Evolutionary conservation across 345 rosid species (phyloP).

Genomic region (Gossypium longicalyx): DNA sequence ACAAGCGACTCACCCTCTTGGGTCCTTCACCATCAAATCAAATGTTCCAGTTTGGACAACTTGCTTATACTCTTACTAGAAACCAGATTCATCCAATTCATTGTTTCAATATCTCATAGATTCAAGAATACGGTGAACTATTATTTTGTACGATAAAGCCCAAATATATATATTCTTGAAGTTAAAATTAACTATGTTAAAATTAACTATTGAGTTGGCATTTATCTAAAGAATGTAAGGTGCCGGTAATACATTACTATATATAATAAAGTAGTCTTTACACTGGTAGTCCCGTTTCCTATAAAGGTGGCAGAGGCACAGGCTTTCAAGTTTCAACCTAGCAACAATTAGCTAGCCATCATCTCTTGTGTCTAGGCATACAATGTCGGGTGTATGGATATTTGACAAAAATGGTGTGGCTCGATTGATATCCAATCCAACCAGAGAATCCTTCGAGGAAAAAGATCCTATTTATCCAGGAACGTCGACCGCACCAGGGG

Average conservation of each 20-base stretch:
- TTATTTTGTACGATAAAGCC: too few species aligned
- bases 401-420: slow-evolving; percentile 24
- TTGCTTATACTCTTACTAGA: too few species aligned
- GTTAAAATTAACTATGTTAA: too few species aligned
- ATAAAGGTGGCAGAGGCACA: background rate
- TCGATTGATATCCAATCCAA: slow-evolving; percentile 46
- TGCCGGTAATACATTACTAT: too few species aligned
- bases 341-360: background rate
- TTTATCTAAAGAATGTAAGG: too few species aligned
- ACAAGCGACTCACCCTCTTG: background rate
- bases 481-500: slow-evolving; percentile 67
- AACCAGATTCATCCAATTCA: background rate
- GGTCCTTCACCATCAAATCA: background rate
- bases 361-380: background rate
- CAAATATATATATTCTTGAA: too few species aligned
- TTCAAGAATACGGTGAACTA: too few species aligned
- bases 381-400: slow-evolving; percentile 67
- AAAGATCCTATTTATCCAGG: slow-evolving; percentile 40
- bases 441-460: slow-evolving; percentile 58
- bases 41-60: background rate
- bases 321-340: background rate
- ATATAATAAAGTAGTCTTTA: background rate
- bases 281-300: background rate
- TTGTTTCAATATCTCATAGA: background rate
- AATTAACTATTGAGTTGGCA: too few species aligned